Conservation (phyloP, 1,139 yeast genomes). For the Suhomyces yuchorum region DNA sequence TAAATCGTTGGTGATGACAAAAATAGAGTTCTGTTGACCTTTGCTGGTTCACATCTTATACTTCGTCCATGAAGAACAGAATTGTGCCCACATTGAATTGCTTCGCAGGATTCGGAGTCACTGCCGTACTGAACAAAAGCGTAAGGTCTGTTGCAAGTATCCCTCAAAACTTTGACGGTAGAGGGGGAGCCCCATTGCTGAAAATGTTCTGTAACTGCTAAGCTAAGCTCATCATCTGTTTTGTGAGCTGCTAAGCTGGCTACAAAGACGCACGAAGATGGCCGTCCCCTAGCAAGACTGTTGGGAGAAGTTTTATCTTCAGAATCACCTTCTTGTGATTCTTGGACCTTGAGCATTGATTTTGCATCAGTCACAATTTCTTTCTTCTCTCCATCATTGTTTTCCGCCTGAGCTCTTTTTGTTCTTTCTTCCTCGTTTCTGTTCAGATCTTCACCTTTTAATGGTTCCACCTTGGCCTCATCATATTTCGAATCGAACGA, state of each 20-base stretch:
- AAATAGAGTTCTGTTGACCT: conserved; percentile 83
- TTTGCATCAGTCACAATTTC: not conserved
- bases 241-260: conserved; percentile 70
- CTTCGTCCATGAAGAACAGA: conserved; percentile 70
- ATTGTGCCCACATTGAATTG: conserved; percentile 70
- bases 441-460: not conserved
- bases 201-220: conserved; percentile 68
- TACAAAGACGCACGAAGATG: conserved; percentile 87
- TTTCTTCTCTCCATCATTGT: not conserved
- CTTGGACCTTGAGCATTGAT: too few relatives aligned
- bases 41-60: conserved; percentile 86
- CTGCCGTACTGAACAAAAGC: conserved; percentile 87
- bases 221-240: conserved; percentile 69
- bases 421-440: not conserved
- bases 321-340: not conserved
- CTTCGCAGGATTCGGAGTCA: conserved; percentile 69
- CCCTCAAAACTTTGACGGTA: conserved; percentile 84
- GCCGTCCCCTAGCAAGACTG: conserved; percentile 38
- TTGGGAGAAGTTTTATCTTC: not conserved
- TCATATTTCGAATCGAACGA: not conserved
- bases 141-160: conserved; percentile 81
- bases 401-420: not conserved
- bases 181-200: conserved; percentile 67
- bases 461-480: not conserved
- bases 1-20: conserved; percentile 36